Evolutionary conservation across 1,284 basidiomycete genomes (phyloP).

Genomic region (Marasmius tenuissimus): DNA sequence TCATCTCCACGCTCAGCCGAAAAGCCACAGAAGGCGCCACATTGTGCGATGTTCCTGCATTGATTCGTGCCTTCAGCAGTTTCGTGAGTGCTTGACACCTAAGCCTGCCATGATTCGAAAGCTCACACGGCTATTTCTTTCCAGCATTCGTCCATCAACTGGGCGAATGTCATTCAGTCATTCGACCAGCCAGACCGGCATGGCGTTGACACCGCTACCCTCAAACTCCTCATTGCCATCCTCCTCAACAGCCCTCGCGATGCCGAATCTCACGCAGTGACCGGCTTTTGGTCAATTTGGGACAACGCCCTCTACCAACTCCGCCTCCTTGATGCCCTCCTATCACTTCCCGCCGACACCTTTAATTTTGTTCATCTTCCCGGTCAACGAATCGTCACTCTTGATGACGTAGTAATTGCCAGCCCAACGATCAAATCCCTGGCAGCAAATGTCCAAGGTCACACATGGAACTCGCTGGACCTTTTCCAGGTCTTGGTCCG

Average conservation of each 20-base stretch:
- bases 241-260: constrained; percentile 73
- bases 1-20: constrained; percentile 63
- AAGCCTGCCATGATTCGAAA: constrained; percentile 3
- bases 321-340: constrained; percentile 83
- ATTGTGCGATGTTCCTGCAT: constrained; percentile 74
- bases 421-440: constrained; percentile 87
- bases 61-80: constrained; percentile 69
- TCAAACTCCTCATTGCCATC: constrained; percentile 80
- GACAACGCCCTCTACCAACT: constrained; percentile 85
- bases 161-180: constrained; percentile 76
- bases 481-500: constrained; percentile 87
- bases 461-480: constrained; percentile 94
- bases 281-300: constrained; percentile 85
- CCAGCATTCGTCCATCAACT: constrained; percentile 67
- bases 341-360: constrained; percentile 85
- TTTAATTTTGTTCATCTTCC: constrained; percentile 90
- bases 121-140: constrained; percentile 19
- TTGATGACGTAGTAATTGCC: constrained; percentile 81
- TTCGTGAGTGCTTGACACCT: constrained; percentile 50
- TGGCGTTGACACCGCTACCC: constrained; percentile 79
- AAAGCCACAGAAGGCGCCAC: constrained; percentile 68
- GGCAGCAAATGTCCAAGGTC: constrained; percentile 83
- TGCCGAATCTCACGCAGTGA: constrained; percentile 71
- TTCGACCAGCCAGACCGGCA: constrained; percentile 79
- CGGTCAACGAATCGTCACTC: constrained; percentile 77